A percentile compares a stretch with the other conserved stretches of the same genome.
Conservation (phyloP, 257 asterid genomes). For the Solanum lycopersicoides region DNA sequence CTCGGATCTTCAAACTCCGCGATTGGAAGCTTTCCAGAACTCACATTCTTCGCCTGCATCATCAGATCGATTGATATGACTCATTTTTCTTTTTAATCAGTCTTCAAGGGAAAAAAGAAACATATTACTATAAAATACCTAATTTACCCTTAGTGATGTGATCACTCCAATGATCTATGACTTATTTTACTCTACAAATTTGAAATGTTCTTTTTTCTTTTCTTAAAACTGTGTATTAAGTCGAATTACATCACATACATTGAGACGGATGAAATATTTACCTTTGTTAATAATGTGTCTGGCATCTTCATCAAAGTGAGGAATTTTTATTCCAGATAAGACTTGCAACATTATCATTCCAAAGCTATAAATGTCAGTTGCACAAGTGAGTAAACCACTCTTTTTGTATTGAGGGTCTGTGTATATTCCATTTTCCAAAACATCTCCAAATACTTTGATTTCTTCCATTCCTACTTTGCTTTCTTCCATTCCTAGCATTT, state of each 20-base stretch:
- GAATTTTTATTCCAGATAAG: conserved; percentile 53
- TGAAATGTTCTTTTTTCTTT: too few relatives aligned
- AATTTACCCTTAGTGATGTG: too few relatives aligned
- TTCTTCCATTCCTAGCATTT: conserved; percentile 60
- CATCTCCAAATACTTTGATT: conserved; percentile 63
- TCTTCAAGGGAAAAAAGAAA: too few relatives aligned
- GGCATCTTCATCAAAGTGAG: conserved; percentile 52
- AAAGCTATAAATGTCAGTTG: conserved; percentile 73
- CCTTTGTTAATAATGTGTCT: conserved; percentile 69
- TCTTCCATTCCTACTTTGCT: conserved; percentile 69
- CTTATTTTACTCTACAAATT: too few relatives aligned
- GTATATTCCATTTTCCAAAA: conserved; percentile 67
- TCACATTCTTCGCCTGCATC: conserved; percentile 84
- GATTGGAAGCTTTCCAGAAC: conserved; percentile 47
- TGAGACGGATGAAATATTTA: neutral
- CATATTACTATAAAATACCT: too few relatives aligned
- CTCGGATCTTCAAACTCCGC: conserved; percentile 52
- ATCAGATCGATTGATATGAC: neutral
- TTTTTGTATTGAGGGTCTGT: conserved; percentile 90
- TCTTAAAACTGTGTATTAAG: too few relatives aligned
- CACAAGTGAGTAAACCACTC: conserved; percentile 63
- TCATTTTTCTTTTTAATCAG: neutral
- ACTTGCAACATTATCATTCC: conserved; percentile 68
- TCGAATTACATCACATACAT: too few relatives aligned
- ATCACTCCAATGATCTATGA: neutral